Evolutionary conservation across 768 basidiomycete genomes (phyloP), one percentile per base, ranked within the genome.

Genomic region (Mycena alexandri): DNA sequence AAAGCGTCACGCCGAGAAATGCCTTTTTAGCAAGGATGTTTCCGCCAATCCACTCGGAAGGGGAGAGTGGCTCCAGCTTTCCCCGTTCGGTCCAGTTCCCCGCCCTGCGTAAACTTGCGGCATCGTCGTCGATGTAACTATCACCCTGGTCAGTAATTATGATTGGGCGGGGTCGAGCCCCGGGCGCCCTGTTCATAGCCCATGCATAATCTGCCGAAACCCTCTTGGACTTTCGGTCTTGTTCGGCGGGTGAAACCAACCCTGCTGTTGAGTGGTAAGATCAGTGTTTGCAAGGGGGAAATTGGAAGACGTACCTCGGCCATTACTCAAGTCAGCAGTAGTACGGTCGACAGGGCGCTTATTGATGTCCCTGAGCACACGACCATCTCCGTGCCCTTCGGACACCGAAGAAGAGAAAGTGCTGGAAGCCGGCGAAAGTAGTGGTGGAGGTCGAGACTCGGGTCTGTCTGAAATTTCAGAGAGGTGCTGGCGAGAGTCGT

Each of bases 41-140:
- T n/a, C 62, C 48, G 19, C 58, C 63, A 42, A 68, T 55, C 70
- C 70, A 68, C 53, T 71, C 63, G n/a, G 70, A 53, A 13, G 70
- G 70, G 2, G 70, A 61, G 9, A 71, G 46, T 7, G 51, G 53
- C 38, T 42, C 61, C 16, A 63, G 36, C 29, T 59, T 51, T 38
- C 43, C 22, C 21, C 43, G 65, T 25, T 54, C 65, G 29, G 29
- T 57, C 54, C 63, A 58, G 16, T 46, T 54, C 12, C 63, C 52
- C 24, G 51, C 61, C 7, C 38, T 9, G 41, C 46, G 61, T 46
- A 69, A 22, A 47, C 51, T 61, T 10, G 62, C 21, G 34, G 57
- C 41, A 48, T 61, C 62, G 33, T 16, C 44, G 24, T 38, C 25
- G 33, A 52, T 58, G 21, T 41, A 55, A 46, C 22, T 17, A 46